phyloP scores from a whole-genome alignment of 1,284 basidiomycete species.

The Boletus smithii region DNA sequence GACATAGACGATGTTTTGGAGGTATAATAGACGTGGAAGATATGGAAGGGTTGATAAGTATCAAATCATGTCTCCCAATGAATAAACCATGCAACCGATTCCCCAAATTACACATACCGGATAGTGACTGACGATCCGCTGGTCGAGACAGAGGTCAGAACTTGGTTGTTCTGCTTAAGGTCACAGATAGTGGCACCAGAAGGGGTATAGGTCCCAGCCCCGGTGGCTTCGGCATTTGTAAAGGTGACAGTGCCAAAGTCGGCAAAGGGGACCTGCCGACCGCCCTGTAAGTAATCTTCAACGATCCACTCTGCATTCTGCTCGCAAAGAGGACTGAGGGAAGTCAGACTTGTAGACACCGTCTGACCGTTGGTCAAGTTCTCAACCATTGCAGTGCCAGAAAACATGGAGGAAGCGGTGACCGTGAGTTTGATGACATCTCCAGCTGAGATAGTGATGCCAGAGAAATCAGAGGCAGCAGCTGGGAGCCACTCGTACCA shows the following conservation, averaged over 20 bases:
- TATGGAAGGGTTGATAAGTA: background rate
- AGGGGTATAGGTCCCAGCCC: background rate
- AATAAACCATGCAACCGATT: background rate
- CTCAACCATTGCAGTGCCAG: constrained; percentile 6
- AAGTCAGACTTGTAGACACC: background rate
- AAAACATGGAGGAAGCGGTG: background rate
- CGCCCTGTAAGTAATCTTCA: background rate
- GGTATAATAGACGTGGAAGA: background rate
- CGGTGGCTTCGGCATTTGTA: background rate
- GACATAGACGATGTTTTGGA: no score
- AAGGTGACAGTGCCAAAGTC: constrained; percentile 14
- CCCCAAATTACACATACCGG: background rate
- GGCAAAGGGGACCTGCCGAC: background rate
- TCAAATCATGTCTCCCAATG: background rate
- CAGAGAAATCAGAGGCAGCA: background rate
- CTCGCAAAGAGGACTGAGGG: constrained; percentile 7
- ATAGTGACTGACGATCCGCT: background rate
- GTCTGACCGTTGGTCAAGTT: constrained; percentile 12
- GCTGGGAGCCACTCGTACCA: constrained; percentile 13
- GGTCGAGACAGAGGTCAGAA: constrained; percentile 1
- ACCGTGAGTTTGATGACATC: constrained; percentile 9
- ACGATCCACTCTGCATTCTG: constrained; percentile 19
- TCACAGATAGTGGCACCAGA: background rate
- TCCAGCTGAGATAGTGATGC: constrained; percentile 12
- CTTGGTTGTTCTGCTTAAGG: background rate